A percentile compares a stretch with the other conserved stretches of the same genome.
phyloP scores from a whole-genome alignment of 2,329 filamentous ascomycete genomes.

The Blumeriella jaapii region DNA sequence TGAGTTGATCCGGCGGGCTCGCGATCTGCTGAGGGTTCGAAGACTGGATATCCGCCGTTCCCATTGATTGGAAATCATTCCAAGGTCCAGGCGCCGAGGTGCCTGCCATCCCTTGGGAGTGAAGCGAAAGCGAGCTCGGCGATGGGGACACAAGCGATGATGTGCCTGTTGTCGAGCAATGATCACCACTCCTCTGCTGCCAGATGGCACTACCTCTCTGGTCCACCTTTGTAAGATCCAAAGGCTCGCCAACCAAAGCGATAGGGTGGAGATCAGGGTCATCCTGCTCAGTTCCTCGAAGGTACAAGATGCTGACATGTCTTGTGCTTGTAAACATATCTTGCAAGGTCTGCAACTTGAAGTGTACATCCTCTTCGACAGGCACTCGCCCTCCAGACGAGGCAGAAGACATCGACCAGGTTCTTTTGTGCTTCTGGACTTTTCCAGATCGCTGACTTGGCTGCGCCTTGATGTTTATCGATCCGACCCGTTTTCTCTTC shows the following conservation, averaged over 20 bases:
- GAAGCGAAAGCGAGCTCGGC: constrained; percentile 52
- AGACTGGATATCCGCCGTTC: constrained; percentile 35
- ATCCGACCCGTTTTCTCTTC: constrained; percentile 49
- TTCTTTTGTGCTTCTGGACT: constrained; percentile 79
- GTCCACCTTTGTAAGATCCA: constrained; percentile 44
- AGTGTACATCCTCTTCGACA: constrained; percentile 64
- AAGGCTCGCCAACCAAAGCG: constrained; percentile 54
- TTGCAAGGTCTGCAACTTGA: constrained; percentile 66
- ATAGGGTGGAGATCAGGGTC: constrained; percentile 74
- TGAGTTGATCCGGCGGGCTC: constrained; percentile 39
- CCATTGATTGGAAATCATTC: constrained; percentile 45
- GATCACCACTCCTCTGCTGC: constrained; percentile 38
- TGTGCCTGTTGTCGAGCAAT: constrained; percentile 44
- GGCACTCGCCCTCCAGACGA: constrained; percentile 48
- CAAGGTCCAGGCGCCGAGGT: constrained; percentile 33
- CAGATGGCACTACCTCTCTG: constrained; percentile 25
- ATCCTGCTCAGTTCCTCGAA: constrained; percentile 65
- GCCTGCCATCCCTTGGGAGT: constrained; percentile 39
- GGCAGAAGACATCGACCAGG: constrained; percentile 85
- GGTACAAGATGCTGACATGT: constrained; percentile 65
- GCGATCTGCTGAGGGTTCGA: constrained; percentile 32
- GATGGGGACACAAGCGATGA: constrained; percentile 55
- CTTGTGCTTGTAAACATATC: constrained; percentile 84
- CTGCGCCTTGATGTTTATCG: constrained; percentile 32
- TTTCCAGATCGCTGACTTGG: constrained; percentile 59